These are phyloP conservation scores for Nemania sp. DNA, from an alignment of 2,329 filamentous ascomycete genomes.

Conservation along the genomic window DNA sequence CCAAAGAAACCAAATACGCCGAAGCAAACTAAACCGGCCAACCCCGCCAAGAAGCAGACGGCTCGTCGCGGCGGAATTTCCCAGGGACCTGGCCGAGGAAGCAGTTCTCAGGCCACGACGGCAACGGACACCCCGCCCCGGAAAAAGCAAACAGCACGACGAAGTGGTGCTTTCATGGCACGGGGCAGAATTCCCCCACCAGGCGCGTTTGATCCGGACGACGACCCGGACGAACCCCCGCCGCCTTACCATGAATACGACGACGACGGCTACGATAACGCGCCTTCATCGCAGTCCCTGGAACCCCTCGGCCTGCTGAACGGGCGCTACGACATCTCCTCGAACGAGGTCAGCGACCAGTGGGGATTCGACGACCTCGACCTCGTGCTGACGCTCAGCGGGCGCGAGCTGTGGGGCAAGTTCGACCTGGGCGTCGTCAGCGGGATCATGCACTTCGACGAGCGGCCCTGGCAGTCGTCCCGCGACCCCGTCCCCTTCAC, in stretches of 20 bases:
- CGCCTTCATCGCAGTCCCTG: constrained; percentile 26
- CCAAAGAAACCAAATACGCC: constrained; percentile 14
- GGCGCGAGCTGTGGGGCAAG: constrained; percentile 49
- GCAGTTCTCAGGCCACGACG: background rate
- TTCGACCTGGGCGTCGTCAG: constrained; percentile 50
- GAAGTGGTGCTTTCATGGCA: constrained; percentile 32
- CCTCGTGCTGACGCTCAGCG: constrained; percentile 46
- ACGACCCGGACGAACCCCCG: constrained; percentile 28
- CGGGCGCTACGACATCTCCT: constrained; percentile 49
- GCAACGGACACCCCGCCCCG: background rate
- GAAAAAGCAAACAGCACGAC: constrained; percentile 36
- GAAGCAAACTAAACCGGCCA: constrained; percentile 1
- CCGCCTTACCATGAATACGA: constrained; percentile 32
- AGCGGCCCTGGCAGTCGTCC: constrained; percentile 43
- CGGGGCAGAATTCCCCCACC: constrained; percentile 32
- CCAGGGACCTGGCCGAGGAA: constrained; percentile 26
- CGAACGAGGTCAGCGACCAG: constrained; percentile 31
- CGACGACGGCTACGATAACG: constrained; percentile 16
- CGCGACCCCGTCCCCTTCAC: constrained; percentile 35
- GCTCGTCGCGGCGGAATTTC: constrained; percentile 32
- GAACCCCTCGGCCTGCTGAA: constrained; percentile 47
- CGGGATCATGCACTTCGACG: constrained; percentile 48
- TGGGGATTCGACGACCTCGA: constrained; percentile 40
- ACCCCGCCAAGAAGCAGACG: constrained; percentile 26
- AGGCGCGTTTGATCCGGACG: background rate